Base-by-base conservation (phyloP, 2,329 filamentous ascomycete species). In the Colletotrichum sp. region DNA sequence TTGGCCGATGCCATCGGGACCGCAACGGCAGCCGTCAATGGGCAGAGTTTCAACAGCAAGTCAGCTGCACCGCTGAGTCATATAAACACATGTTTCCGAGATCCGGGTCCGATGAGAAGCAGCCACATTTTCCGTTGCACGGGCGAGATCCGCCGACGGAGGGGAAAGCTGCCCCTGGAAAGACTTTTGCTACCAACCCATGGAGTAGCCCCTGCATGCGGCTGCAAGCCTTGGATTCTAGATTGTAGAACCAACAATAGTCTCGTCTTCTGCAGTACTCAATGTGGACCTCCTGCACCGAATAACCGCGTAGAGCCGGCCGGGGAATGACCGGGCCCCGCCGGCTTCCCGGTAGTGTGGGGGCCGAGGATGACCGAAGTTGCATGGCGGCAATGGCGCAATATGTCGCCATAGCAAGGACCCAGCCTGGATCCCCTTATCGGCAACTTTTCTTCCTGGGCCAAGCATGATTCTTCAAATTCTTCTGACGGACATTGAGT, bases 391-490 rank as follows among this genome's bases (percentile, higher is more conserved):
- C 62, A 57, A 76, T 76, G 64, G 74, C 74, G 74, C 70, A 65
- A 74, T 74, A 66, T 74, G 74, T 73, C 70, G 74, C 74, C 55
- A 69, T 76, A 57, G 15, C 64, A 44, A 52, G 34, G 64, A 34
- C 49, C 59, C 70, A 65, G 36, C 73, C 70, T 73, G 73, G 57
- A 65, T 65, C 28, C 34, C 63, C 70, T 60, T 65, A 65, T 69
- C 64, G 70, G 55, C 39, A 69, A 69, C 18, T 24, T 72, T 34
- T 69, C 10, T 30, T 55, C 39, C 30, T 26, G 24, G 44, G 44
- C 30, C 63, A 68, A 68, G 69, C 36, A 30, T 21, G 49, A 5
- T 16, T 49, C 21, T 44, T 59, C 10, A 12, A 28, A 30, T 49
- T 66, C 24, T 21, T 34, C 36, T n/a, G 18, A 24, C 7, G 15